Base-by-base conservation (phyloP, 2,329 filamentous ascomycete genomes). In the Fusarium domesticum region DNA sequence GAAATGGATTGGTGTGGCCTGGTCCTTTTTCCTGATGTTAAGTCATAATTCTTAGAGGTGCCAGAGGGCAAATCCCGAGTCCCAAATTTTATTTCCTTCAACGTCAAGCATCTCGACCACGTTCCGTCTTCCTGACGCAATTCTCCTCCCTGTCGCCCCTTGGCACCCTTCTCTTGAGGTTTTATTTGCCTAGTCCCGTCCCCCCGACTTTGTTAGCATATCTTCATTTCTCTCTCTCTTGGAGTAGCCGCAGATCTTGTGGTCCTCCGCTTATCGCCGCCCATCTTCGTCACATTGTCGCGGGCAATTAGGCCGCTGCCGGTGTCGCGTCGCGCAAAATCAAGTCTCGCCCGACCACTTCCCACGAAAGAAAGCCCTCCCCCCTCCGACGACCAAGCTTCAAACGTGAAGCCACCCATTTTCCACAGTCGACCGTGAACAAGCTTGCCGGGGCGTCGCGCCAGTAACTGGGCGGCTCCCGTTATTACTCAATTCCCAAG, bases 401-500 rank as follows among this genome's bases (percentile, higher is more conserved):
- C 58, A 50, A 47, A 46, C 48, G 37, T 51, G 49, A 57, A 54
- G 49, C 48, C 45, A 47, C 38, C 31, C 47, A 47, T 45, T 35
- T 23, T 42, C 42, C 37, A 45, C 20, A 35, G 20, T 42, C 34
- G 30, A 46, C 34, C 40, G 40, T 42, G 36, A 39, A 47, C 45
- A 38, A 55, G 51, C 44, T 39, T 33, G 23, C 23, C 23, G 23
- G 59, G 58, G 60, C 54, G 65, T 66, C 65, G 64, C 63, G 55
- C 53, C 49, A 28, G 23, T 28, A 60, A 45, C 51, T 63, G 61
- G 58, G 58, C 64, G 64, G 56, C 64, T 49, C 61, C 61, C 63
- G 57, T 57, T 53, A 56, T 56, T 54, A 54, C 53, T 57, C 60
- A 51, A 59, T 54, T 57, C 78, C 78, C 76, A 80, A 71, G 78